Evolutionary conservation across 805 yeast species (phyloP).

Genomic region (Kazachstania psychrophila): DNA sequence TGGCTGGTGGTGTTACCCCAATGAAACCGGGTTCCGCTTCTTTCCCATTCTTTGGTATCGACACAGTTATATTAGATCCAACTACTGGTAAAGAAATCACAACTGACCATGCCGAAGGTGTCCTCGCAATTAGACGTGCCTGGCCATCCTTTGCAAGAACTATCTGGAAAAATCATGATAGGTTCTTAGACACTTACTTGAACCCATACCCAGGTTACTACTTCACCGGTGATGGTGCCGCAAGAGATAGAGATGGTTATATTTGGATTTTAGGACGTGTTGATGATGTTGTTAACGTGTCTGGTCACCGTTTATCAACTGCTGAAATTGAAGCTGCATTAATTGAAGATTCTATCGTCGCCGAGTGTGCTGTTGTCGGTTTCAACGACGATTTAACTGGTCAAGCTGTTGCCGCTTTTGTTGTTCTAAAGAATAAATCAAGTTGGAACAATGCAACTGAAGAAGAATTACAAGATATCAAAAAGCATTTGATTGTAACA

Average conservation of each 20-base stretch:
- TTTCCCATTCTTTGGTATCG: constrained; percentile 75
- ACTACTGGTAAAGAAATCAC: constrained; percentile 58
- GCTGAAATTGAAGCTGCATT: constrained; percentile 83
- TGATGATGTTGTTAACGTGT: constrained; percentile 80
- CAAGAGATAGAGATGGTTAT: constrained; percentile 74
- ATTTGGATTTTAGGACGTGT: constrained; percentile 83
- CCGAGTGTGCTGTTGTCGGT: constrained; percentile 80
- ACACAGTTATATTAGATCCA: constrained; percentile 65
- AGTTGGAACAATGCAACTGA: constrained; percentile 24
- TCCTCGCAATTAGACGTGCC: constrained; percentile 55
- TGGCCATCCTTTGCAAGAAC: constrained; percentile 88
- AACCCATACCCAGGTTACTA: constrained; percentile 75
- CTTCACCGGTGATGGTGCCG: constrained; percentile 88
- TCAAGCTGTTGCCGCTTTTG: constrained; percentile 78
- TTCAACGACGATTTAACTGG: constrained; percentile 78
- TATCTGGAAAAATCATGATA: constrained; percentile 65
- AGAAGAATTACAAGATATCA: constrained; percentile 44
- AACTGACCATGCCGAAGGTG: constrained; percentile 73
- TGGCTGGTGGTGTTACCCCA: constrained; percentile 69
- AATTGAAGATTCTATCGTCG: constrained; percentile 58
- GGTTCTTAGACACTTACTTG: constrained; percentile 73
- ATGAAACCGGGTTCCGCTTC: constrained; percentile 83
- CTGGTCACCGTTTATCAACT: constrained; percentile 82
- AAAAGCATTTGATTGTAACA: constrained; percentile 55
- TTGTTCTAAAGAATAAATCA: constrained; percentile 52